Conservation (phyloP, 768 basidiomycete genomes). For the Coprinellus aureogranulatus region DNA sequence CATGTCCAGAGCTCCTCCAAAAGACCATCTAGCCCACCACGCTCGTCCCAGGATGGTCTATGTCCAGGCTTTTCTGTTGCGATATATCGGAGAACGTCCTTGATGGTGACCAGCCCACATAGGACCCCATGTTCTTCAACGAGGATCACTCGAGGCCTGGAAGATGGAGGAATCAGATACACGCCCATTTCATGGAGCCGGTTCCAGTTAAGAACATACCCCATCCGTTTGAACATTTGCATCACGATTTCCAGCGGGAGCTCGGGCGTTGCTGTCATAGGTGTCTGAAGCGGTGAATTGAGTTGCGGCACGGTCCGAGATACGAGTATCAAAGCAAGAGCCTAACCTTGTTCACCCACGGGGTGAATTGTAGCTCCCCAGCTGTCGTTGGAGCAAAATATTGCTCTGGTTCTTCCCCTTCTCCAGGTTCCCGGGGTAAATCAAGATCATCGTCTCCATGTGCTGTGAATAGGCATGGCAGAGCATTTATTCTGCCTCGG, state of each 20-base stretch:
- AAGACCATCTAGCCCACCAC: conserved; percentile 62
- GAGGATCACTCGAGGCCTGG: conserved; percentile 91
- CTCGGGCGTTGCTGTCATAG: conserved; percentile 88
- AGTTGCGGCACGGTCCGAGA: not conserved
- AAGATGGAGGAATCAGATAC: conserved; percentile 5
- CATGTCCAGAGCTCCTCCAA: conserved; percentile 63
- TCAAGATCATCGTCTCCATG: conserved; percentile 54
- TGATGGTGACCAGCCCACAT: conserved; percentile 88
- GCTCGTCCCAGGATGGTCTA: conserved; percentile 57
- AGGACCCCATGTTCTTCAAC: conserved; percentile 85
- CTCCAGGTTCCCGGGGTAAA: conserved; percentile 39
- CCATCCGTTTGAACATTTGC: conserved; percentile 97
- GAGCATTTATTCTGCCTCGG: conserved; percentile 59
- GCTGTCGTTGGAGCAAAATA: conserved; percentile 60
- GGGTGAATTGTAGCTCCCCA: conserved; percentile 67
- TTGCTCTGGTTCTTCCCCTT: conserved; percentile 54
- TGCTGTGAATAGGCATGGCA: conserved; percentile 68
- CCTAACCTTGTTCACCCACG: conserved; percentile 90
- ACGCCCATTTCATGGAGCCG: conserved; percentile 3
- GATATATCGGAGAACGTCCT: conserved; percentile 91
- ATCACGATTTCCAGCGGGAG: conserved; percentile 94
- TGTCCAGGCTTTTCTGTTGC: conserved; percentile 53
- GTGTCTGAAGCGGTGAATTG: conserved; percentile 59
- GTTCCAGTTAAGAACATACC: conserved; percentile 52
- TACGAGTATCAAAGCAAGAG: conserved; percentile 5